These are phyloP conservation scores for Chaetomiaceae sp. DNA, from an alignment of 2,329 filamentous ascomycete genomes.

Conservation along the genomic window DNA sequence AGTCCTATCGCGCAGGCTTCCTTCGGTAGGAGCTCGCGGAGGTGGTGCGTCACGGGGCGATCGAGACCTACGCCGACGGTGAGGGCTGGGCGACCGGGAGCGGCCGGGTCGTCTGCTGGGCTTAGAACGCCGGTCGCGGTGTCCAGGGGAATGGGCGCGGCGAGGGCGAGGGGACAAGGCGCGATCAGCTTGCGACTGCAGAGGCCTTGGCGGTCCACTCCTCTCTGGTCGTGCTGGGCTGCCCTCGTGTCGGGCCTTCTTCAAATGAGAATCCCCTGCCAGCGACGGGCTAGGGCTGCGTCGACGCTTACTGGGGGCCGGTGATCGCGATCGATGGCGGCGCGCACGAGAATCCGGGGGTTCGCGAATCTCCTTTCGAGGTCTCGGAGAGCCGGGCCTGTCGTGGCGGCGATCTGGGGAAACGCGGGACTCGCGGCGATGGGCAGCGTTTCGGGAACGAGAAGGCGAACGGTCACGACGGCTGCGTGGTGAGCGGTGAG, in stretches of 20 bases:
- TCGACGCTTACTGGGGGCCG: slow-evolving; percentile 25
- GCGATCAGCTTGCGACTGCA: slow-evolving; percentile 12
- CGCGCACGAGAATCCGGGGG: slow-evolving; percentile 10
- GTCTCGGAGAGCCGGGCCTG: slow-evolving; percentile 6
- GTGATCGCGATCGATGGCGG: slow-evolving; percentile 23
- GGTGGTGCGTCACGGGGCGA: slow-evolving; percentile 18
- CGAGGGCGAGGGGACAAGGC: slow-evolving; percentile 13
- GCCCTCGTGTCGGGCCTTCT: slow-evolving; percentile 21
- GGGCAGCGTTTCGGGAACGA: slow-evolving; percentile 15
- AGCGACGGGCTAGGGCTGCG: slow-evolving; percentile 26
- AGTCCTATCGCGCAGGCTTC: slow-evolving; percentile 13
- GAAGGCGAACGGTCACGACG: slow-evolving; percentile 18
- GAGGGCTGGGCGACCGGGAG: slow-evolving; percentile 18
- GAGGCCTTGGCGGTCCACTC: slow-evolving; percentile 13
- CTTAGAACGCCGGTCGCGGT: slow-evolving; percentile 23
- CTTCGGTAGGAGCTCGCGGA: slow-evolving; percentile 2
- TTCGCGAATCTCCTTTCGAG: slow-evolving; percentile 12
- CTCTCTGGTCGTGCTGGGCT: slow-evolving; percentile 18
- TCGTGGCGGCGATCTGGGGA: slow-evolving; percentile 16
- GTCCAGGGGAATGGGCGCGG: slow-evolving; percentile 22
- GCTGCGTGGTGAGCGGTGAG: slow-evolving; percentile 17
- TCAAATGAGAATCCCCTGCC: slow-evolving; percentile 18
- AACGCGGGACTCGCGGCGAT: slow-evolving; percentile 10
- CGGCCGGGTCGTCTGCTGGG: slow-evolving; percentile 21
- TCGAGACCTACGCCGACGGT: slow-evolving; percentile 25